Evolutionary conservation across 139 green algal species (phyloP), one percentile per base, ranked within the genome.

Genomic region (Deuterostichococcus epilithicus): DNA sequence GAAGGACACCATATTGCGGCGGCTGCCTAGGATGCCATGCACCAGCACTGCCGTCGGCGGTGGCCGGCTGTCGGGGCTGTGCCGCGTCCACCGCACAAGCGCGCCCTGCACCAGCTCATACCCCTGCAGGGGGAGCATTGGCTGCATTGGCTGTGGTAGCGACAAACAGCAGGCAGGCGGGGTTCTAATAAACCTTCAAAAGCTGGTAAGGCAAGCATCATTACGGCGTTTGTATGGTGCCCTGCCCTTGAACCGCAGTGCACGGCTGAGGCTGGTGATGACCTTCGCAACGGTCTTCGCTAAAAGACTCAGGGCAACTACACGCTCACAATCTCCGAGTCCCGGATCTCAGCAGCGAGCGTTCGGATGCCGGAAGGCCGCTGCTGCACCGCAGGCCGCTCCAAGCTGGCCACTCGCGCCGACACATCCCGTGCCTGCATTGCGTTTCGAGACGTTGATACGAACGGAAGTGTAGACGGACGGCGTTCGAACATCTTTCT

Each of bases 21-120:
- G 84, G 8, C 78, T 90, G 58, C 95, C 95, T 35, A 99, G 78
- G 36, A 99, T 97, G 73, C 95, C 95, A 81, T 99, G 95, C 6
- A 98, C 82, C 33, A 99, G 83, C 2, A 99, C 94, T 0, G 88
- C 90, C 0, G 95, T 99, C 6, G 95, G 95, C 4, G 91, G 87
- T 1, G 78, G 77, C 33, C 70, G 69, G n/a, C 36, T 33, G 34
- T 45, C 39, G 23, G 22, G 25, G 33, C 36, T 75, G 25, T 38
- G 30, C 75, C 78, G 73, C 39, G 47, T 81, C 68, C 68, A 83
- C n/a, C 63, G 73, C 59, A 78, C 76, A 39, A 92, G 77, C 28
- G 87, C 52, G 26, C 89, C 89, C 70, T 89, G 70, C 4, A 92
- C 70, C 6, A 94, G 63, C 80, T 94, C 89, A 38, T 92, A 86